Base-by-base conservation (phyloP, 2,329 filamentous ascomycete genomes). In the Graphilbum ipis-grandicollis region DNA sequence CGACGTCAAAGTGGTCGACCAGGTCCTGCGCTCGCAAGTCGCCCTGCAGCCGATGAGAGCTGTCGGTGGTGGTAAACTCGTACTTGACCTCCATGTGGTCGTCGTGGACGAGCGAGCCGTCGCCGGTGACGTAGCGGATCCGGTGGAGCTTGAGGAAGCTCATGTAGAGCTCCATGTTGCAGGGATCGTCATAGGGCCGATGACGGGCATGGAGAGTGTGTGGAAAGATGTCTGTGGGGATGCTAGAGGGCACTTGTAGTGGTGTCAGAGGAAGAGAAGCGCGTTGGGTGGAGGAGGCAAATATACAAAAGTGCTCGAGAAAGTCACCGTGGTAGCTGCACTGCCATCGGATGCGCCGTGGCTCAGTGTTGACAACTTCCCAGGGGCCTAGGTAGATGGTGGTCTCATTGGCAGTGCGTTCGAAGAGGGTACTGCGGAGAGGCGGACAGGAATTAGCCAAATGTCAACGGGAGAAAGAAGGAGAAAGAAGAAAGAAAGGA, bases 351-450 rank as follows among this genome's bases (percentile, higher is more conserved):
- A 68, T 54, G 30, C 63, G 61, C 35, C 63, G 62, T 23, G 59
- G 57, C 40, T 63, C 60, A 29, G 57, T 56, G 31, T 59, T 59
- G 29, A 64, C 52, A 26, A 67, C 55, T 46, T 67, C 62, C 64
- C 63, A 68, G 5, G 64, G 64, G n/a, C 65, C 65, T 8, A 68
- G 56, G 42, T 67, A 67, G 33, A 68, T 53, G 12, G 63, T 65
- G 34, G 56, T 56, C 46, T 68, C 63, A 45, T 62, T 56, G 26
- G 56, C 47, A 7, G 63, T 65, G 34, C 62, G 58, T 44, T 66
- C 62, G 41, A 62, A 67, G n/a, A 68, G 56, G 33, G 56, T 61
- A 54, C 64, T 68, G 30, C n/a, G 5, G 2, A 15, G 18, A 9
- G 21, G 9, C 12, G 28, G 23, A 25, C 8, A 12, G 23, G 23